These are phyloP conservation scores for Astraeus odoratus DNA, from an alignment of 768 basidiomycete species.

Conservation along the genomic window DNA sequence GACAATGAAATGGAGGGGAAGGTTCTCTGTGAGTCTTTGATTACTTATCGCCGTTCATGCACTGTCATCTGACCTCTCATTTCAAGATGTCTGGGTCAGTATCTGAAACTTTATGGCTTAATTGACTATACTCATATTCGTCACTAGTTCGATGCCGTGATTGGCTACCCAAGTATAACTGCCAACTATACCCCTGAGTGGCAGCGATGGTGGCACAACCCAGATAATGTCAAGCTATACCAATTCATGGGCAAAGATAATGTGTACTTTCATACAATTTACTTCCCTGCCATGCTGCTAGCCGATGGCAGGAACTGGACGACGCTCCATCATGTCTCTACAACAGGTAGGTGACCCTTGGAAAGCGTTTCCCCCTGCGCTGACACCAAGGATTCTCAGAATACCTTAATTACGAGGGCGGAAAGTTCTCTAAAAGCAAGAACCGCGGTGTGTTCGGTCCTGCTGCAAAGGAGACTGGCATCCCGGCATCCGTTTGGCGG, in stretches of 20 bases:
- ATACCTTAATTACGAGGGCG: too few species aligned
- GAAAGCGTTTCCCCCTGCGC: background rate
- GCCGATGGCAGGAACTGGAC: slow-evolving; percentile 93
- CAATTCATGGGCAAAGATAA: too few species aligned
- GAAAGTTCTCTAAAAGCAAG: slow-evolving; percentile 97
- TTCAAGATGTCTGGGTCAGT: slow-evolving; percentile 87
- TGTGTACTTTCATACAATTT: slow-evolving; percentile 96
- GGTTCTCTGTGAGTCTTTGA: slow-evolving; percentile 77
- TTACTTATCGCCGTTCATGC: too few species aligned
- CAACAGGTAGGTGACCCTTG: slow-evolving; percentile 60
- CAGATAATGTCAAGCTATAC: slow-evolving; percentile 81
- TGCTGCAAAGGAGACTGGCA: slow-evolving; percentile 87
- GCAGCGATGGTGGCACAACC: slow-evolving; percentile 96
- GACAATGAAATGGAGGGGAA: slow-evolving; percentile 85
- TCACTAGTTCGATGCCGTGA: slow-evolving; percentile 94
- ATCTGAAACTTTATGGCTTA: slow-evolving; percentile 1
- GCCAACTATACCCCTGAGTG: slow-evolving; percentile 92
- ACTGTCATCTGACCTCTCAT: slow-evolving; percentile 4
- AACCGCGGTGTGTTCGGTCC: slow-evolving; percentile 97
- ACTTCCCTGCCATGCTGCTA: slow-evolving; percentile 85
- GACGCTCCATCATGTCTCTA: slow-evolving; percentile 86
- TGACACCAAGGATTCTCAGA: too few species aligned
- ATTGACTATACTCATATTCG: background rate
- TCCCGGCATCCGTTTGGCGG: slow-evolving; percentile 92
- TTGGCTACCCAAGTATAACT: slow-evolving; percentile 96